Base-by-base conservation (phyloP, 1,284 basidiomycete species). In the Leccinum proximum region DNA sequence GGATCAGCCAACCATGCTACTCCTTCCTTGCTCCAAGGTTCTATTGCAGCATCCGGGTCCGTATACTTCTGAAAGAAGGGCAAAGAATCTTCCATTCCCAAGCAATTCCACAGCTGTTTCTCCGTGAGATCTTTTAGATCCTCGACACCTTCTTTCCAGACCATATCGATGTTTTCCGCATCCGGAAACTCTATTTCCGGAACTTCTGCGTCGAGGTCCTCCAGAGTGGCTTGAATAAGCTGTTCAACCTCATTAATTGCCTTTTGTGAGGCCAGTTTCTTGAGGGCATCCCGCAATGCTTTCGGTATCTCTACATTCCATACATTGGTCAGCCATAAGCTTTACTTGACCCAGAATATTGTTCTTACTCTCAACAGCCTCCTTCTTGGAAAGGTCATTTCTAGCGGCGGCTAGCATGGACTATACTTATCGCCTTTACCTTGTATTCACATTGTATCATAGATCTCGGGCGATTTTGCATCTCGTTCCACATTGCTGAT, bases 21-120 rank as follows among this genome's bases (percentile, higher is more conserved):
- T 1, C 67, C 64, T 26, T 67, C 61, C 1, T 54, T 6, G 4
- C 9, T 63, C 64, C 65, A 69, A 3, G 64, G 62, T 2, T 66
- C 57, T 3, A 66, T 58, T 0, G 16, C 14, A 1, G 7, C 59
- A 13, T 63, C n/a, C 0, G 60, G 64, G 9, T 69, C 59, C 0
- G 63, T 66, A 6, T 53, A 62, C 5, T 14, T 4, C 35, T 69
- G 65, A 35, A 69, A 65, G 13, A 63, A 62, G 1, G 64, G 67
- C 9, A 68, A 30, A n/a, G 16, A 18, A n/a, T 7, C 18, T 33
- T 58, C 30, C 35, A 57, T n/a, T 14, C 56, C 14, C 14, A 57
- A 16, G 16, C 5, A 16, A 11, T n/a, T 14, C 57, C 57, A 58
- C 3, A 58, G 13, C 33, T 58, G 33, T 18, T 35, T 11, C n/a